Evolutionary conservation across 164 flowering plant genomes (phyloP), one percentile per base, ranked within the genome.

Genomic region (Cinnamomum micranthum): DNA sequence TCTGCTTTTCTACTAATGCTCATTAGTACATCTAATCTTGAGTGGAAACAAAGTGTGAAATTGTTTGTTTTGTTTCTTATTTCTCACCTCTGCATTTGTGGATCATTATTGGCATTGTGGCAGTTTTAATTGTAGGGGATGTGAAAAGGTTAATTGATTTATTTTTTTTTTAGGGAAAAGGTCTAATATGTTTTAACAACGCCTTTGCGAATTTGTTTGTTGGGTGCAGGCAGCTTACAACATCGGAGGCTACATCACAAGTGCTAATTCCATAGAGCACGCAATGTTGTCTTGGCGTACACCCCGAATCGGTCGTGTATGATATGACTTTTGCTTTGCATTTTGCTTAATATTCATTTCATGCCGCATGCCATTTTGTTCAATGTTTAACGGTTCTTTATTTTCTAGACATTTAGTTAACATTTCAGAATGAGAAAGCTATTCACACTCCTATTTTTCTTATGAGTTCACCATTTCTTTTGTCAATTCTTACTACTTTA

Each of bases 161-260:
- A 6, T 19, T 9, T 23, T 14, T 23, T 0, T 25, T 25, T 1
- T 1, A 2, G 27, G 27, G 35, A 25, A 55, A 58, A 71, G 23
- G 28, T 52, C 50, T 31, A 35, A 13, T 27, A 13, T 68, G 41
- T 47, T 22, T 4, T 17, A 58, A 27, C 27, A 20, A 31, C 28
- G 50, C 35, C 17, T 68, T 85, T 69, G 80, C 76, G 75, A 72
- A 69, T 60, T 79, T 81, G 17, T 79, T 62, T 81, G 84, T 84
- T 62, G 86, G 79, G 85, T 88, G 90, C 94, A 93, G 98, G 95
- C 95, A 77, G 93, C 95, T 75, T 93, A 91, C 80, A 93, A 92
- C 83, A 88, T 93, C 66, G 90, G 92, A 69, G 95, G 97, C 68
- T 82, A 86, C 51, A 79, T 87, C 55, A 80, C 88, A 59, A 93